phyloP scores from a whole-genome alignment of 495 filamentous ascomycete species.

The Viridothelium virens region DNA sequence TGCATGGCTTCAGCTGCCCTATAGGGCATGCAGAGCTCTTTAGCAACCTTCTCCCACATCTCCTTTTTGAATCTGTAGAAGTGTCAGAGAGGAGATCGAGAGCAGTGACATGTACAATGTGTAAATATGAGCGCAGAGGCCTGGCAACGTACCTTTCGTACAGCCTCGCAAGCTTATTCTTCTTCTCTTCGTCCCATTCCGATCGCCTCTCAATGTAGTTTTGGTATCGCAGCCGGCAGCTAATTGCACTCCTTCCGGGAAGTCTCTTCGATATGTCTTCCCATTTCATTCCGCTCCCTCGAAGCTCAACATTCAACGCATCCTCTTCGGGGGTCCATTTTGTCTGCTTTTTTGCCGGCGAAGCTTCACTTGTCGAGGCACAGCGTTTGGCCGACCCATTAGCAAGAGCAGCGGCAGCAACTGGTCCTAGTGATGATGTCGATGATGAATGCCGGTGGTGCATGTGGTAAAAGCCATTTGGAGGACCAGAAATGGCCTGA shows the following conservation, averaged over 20 bases:
- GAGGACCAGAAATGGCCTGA: not conserved
- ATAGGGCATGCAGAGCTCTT: slow-evolving; percentile 96
- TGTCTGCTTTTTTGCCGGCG: slow-evolving; percentile 86
- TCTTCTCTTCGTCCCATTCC: slow-evolving; percentile 95
- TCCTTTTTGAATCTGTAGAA: slow-evolving; percentile 77
- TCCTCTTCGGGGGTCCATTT: slow-evolving; percentile 95
- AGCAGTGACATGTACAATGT: not conserved
- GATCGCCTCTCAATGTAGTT: slow-evolving; percentile 88
- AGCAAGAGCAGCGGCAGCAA: slow-evolving; percentile 5
- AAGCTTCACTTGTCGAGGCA: slow-evolving; percentile 47
- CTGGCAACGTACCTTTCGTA: slow-evolving; percentile 74
- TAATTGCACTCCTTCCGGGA: slow-evolving; percentile 84
- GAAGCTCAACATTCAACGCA: slow-evolving; percentile 76
- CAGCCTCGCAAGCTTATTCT: slow-evolving; percentile 87
- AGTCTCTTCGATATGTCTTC: slow-evolving; percentile 90
- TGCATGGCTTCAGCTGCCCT: slow-evolving; percentile 95
- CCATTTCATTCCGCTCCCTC: slow-evolving; percentile 91
- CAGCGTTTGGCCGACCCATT: slow-evolving; percentile 40
- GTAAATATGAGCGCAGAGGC: not conserved
- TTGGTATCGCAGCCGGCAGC: slow-evolving; percentile 91
- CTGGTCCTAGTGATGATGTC: slow-evolving; percentile 6
- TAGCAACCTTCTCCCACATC: slow-evolving; percentile 91
- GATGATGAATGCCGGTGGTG: slow-evolving; percentile 4
- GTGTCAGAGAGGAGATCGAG: slow-evolving; percentile 4
- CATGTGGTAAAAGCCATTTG: slow-evolving; percentile 1